Base-by-base conservation (phyloP, 129 eudicot genomes). In the Centrapalus pauciflorus region DNA sequence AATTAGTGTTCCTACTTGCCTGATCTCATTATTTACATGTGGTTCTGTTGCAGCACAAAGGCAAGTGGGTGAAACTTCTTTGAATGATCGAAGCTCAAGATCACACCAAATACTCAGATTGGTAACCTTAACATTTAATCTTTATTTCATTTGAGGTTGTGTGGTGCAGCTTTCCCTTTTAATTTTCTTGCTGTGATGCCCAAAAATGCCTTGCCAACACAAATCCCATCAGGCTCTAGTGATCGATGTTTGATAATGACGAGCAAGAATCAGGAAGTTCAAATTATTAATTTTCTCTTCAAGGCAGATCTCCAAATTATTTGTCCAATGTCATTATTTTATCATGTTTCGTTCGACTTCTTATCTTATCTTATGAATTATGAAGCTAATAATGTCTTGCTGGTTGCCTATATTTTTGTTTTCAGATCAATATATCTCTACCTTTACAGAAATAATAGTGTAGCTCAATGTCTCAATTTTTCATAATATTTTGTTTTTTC, bases 1-100 rank as follows among this genome's bases (percentile, higher is more conserved):
- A 9, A 26, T 12, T 4, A 13, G n/a, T 45, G n/a, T 45, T 27
- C 6, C 32, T 54, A 16, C 17, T 11, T 54, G 11, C 55, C 13
- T 50, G 28, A 59, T 24, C 1, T 8, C 11, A 24, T 50, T 17
- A 16, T n/a, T 63, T 7, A 41, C 65, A 30, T 52, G 19, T 74
- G 28, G 58, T 45, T 65, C 16, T 74, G 59, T 58, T 80, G 76
- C 95, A 93, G 99, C 92, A 65, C 95, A 94, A 69, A 82, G 99
- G 59, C 99, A 94, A 79, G 97, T 94, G 14, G 99, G 99, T 5
- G 99, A 89, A 79, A 94, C 99, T 69, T 66, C 93, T 64, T 71
- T 94, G 66, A 94, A 94, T 77, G 97, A 94, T 75, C 81, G 79
- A 79, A 94, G 99, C 73, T 94, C 99, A 72, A 89, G 99, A 75